phyloP scores from a whole-genome alignment of 106 monocot genomes.

The Apostasia ramifera region DNA sequence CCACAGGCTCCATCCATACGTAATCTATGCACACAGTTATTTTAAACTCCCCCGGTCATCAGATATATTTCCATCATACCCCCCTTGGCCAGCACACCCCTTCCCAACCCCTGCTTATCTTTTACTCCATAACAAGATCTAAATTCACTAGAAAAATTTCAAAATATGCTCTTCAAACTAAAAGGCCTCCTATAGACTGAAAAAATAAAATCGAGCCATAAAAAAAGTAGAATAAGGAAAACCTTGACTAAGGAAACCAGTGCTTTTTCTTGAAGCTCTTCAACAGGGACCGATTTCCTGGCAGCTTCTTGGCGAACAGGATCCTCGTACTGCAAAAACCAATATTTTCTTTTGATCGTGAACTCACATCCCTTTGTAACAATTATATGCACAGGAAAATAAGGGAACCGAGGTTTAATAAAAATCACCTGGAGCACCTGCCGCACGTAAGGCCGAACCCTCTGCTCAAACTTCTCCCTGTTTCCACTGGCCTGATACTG shows the following conservation, averaged over 20 bases:
- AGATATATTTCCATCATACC: too few species aligned
- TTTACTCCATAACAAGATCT: too few species aligned
- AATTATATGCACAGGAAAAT: conserved; percentile 1
- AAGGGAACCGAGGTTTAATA: neutral
- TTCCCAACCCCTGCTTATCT: too few species aligned
- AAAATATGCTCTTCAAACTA: too few species aligned
- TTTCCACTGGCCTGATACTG: conserved; percentile 22
- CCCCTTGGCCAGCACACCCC: too few species aligned
- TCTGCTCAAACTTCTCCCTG: conserved; percentile 44
- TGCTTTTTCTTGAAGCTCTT: conserved; percentile 82
- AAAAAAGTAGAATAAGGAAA: neutral
- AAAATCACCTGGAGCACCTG: conserved; percentile 59
- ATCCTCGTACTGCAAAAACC: conserved; percentile 67
- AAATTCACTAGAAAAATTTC: too few species aligned
- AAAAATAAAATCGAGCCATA: too few species aligned
- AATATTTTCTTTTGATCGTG: neutral
- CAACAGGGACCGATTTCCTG: conserved; percentile 63
- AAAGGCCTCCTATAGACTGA: too few species aligned
- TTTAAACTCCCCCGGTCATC: too few species aligned
- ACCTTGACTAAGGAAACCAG: conserved; percentile 85
- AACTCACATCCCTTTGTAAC: neutral
- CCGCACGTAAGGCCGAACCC: conserved; percentile 37
- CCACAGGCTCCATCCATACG: too few species aligned
- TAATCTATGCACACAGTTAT: too few species aligned
- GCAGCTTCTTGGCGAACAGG: conserved; percentile 66